These are phyloP conservation scores for Zalerion maritima DNA, from an alignment of 495 filamentous ascomycete genomes.

Conservation along the genomic window DNA sequence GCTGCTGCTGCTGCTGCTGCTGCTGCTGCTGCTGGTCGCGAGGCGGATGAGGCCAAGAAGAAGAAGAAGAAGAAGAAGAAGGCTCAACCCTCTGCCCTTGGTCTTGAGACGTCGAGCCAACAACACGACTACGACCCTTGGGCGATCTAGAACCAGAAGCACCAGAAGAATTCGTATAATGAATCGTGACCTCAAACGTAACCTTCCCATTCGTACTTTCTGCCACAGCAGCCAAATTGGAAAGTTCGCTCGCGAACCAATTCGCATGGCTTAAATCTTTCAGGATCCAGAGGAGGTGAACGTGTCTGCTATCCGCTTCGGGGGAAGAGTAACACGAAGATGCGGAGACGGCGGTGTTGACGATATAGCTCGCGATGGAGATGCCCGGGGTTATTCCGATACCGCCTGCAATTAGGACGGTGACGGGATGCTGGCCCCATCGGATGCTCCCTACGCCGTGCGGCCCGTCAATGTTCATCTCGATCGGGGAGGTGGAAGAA, in stretches of 20 bases:
- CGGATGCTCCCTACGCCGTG: conserved; percentile 6
- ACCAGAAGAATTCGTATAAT: conserved; percentile 6
- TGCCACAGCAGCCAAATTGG: neutral
- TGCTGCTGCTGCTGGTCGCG: too few relatives aligned
- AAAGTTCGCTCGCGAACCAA: conserved; percentile 10
- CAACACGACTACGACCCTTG: too few relatives aligned
- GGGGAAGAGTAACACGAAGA: neutral
- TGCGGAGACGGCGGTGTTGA: conserved; percentile 1
- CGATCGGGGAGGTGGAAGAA: neutral
- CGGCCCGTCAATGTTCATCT: conserved; percentile 8
- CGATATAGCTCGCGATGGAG: conserved; percentile 9
- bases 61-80: too few relatives aligned
- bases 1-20: too few relatives aligned
- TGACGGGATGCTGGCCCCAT: conserved; percentile 6
- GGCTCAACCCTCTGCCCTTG: too few relatives aligned
- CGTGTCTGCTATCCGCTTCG: conserved; percentile 2
- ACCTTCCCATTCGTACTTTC: conserved; percentile 1
- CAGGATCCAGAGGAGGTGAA: conserved; percentile 10
- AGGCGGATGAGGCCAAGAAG: too few relatives aligned
- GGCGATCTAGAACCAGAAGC: too few relatives aligned
- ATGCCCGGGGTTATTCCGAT: conserved; percentile 13
- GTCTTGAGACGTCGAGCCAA: too few relatives aligned
- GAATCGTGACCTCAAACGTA: conserved; percentile 7
- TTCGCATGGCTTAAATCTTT: conserved; percentile 2
- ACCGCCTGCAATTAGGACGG: conserved; percentile 7